Conservation (phyloP, 106 monocot species). For the Dactylorhiza incarnata region DNA sequence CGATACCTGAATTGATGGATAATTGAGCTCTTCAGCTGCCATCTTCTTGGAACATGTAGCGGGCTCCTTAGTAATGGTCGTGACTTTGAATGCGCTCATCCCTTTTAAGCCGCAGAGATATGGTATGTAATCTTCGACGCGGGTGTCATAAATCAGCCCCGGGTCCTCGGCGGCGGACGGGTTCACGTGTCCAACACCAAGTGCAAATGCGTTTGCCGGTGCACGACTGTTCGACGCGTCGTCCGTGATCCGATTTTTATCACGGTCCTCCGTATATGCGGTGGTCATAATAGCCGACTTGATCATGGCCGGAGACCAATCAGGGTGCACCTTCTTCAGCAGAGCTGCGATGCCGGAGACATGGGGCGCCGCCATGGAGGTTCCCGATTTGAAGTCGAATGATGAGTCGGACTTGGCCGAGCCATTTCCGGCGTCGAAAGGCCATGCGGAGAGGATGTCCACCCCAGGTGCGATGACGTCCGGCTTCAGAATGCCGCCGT, state of each 20-base stretch:
- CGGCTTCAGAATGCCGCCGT: constrained; percentile 8
- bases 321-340: constrained; percentile 6
- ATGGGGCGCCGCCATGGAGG: constrained; percentile 13
- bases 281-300: constrained; percentile 30
- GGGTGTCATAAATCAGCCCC: constrained; percentile 10
- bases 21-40: constrained; percentile 25
- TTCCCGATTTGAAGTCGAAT: not conserved
- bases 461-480: constrained; percentile 14
- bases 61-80: not conserved
- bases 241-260: constrained; percentile 1
- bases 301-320: constrained; percentile 24
- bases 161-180: not conserved
- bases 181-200: constrained; percentile 11
- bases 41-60: not conserved
- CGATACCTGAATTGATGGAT: constrained; percentile 31
- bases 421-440: not conserved
- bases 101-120: constrained; percentile 17
- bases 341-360: constrained; percentile 12
- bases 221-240: not conserved
- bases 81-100: not conserved
- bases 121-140: constrained; percentile 1
- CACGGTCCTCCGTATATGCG: not conserved
- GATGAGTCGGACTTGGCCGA: not conserved
- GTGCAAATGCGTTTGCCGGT: not conserved
- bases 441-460: constrained; percentile 15